Conservation (phyloP, 2,329 filamentous ascomycete species). For the Sporothrix globosa region DNA sequence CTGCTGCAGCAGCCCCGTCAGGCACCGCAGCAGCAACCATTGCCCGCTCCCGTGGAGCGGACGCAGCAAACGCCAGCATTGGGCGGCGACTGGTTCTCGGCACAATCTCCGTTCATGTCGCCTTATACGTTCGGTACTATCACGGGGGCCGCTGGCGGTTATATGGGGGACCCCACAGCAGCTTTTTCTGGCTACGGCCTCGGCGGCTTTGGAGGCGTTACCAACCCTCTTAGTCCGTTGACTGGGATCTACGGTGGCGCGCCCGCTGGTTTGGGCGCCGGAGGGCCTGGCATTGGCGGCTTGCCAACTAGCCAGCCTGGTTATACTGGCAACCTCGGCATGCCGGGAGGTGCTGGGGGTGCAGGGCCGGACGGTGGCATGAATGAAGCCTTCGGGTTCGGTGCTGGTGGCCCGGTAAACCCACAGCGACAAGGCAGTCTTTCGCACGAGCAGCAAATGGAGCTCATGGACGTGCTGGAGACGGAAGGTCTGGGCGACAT, state of each 20-base stretch:
- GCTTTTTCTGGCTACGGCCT: slow-evolving; percentile 38
- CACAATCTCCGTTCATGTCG: slow-evolving; percentile 57
- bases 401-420: slow-evolving; percentile 34
- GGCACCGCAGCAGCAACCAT: slow-evolving; percentile 27
- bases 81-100: slow-evolving; percentile 56
- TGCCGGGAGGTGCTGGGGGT: slow-evolving; percentile 35
- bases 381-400: slow-evolving; percentile 32
- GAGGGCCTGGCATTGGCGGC: slow-evolving; percentile 11
- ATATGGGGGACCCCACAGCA: slow-evolving; percentile 36
- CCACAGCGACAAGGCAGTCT: slow-evolving; percentile 67
- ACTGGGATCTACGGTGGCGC: slow-evolving; percentile 28
- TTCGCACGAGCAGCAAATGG: slow-evolving; percentile 78
- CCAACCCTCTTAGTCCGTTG: slow-evolving; percentile 26
- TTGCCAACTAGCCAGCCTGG: slow-evolving; percentile 1
- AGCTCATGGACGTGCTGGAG: slow-evolving; percentile 80
- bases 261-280: neutral
- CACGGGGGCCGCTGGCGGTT: slow-evolving; percentile 41
- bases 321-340: slow-evolving; percentile 37
- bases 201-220: slow-evolving; percentile 32
- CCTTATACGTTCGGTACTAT: slow-evolving; percentile 52
- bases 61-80: slow-evolving; percentile 48
- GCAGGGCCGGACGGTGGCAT: slow-evolving; percentile 14
- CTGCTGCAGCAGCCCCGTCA: slow-evolving; percentile 11
- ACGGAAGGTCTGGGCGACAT: slow-evolving; percentile 67
- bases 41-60: slow-evolving; percentile 42